These are phyloP conservation scores for Candolleomyces efflorescens DNA, from an alignment of 768 basidiomycete genomes.

Conservation along the genomic window DNA sequence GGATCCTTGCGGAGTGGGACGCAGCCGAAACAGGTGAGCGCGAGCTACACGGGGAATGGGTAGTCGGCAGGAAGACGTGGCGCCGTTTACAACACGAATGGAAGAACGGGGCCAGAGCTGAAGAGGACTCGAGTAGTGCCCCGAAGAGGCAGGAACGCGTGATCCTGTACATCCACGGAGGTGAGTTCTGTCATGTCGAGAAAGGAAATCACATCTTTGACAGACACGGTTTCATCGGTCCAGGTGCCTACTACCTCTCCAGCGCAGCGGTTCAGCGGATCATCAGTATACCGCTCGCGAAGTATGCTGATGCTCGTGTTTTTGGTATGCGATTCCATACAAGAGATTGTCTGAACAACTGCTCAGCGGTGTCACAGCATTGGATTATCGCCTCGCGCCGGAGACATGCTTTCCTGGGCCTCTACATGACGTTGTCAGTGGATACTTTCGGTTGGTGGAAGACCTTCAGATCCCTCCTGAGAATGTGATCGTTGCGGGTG, in stretches of 20 bases:
- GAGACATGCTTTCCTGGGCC: slow-evolving; percentile 94
- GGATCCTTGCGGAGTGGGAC: slow-evolving; percentile 77
- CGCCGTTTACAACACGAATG: slow-evolving; percentile 79
- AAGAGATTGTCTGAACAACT: not conserved
- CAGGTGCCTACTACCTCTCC: slow-evolving; percentile 91
- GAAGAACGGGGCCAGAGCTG: slow-evolving; percentile 40
- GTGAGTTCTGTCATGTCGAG: slow-evolving; percentile 36
- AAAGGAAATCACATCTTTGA: not conserved
- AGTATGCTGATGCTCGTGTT: slow-evolving; percentile 83
- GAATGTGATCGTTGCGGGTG: slow-evolving; percentile 85
- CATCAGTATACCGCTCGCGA: slow-evolving; percentile 87
- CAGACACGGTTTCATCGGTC: slow-evolving; percentile 2
- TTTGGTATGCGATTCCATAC: slow-evolving; percentile 43
- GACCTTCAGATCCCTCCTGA: slow-evolving; percentile 89
- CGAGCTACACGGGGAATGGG: slow-evolving; percentile 93
- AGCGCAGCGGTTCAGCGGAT: slow-evolving; percentile 88
- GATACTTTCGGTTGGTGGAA: slow-evolving; percentile 82
- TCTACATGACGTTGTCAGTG: slow-evolving; percentile 77
- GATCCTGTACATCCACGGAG: slow-evolving; percentile 92
- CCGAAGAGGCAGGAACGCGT: slow-evolving; percentile 64
- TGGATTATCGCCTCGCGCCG: slow-evolving; percentile 95
- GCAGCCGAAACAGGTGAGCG: slow-evolving; percentile 69
- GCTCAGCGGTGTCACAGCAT: slow-evolving; percentile 44
- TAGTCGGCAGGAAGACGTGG: slow-evolving; percentile 93
- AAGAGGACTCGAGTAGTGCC: slow-evolving; percentile 13